Evolutionary conservation across 2,329 filamentous ascomycete species (phyloP), one percentile per base, ranked within the genome.

Genomic region (Claviceps pazoutovae): DNA sequence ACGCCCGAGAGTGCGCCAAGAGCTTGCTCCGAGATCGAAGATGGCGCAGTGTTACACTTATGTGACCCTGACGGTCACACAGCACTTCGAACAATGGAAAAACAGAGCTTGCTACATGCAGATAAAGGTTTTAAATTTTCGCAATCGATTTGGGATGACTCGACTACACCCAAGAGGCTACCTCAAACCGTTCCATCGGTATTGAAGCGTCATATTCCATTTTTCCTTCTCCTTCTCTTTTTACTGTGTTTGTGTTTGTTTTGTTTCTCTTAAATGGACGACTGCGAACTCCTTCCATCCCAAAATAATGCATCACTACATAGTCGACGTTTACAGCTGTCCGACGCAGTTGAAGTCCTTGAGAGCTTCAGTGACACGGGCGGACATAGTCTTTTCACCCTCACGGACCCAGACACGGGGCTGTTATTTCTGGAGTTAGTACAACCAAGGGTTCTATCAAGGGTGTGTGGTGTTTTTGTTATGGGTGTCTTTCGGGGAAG

Each of bases 311-410:
- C 16, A 51, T 48, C 11, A 14, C 30, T 16, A 43, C 43, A 39
- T 9, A 44, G 3, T 5, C 42, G 5, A 44, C 3, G 2, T 16
- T 44, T 67, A 70, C 48, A 69, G 51, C 57, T 67, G 62, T 52
- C 60, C 60, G 51, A 63, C 61, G 51, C 61, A 62, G 76, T 93
- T 90, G 80, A 98, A 98, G 77, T 97, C 91, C 64, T 84, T 75
- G 57, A 98, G 83, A 55, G 86, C 91, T 68, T 83, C 81, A 61
- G 80, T 67, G 59, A 96, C 81, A 71, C 93, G 87, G 63, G 76
- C 73, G 66, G 76, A 79, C 93, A 97, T 98, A 66, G 85, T 89
- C 83, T 96, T 95, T 82, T 98, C 93, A 65, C 91, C 93, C 76
- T 90, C 86, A 55, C 90, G 86, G 56, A 95, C 88, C 91, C 90